Evolutionary conservation across 208 protist species (phyloP).

Genomic region (Acanthamoeba healyi): DNA sequence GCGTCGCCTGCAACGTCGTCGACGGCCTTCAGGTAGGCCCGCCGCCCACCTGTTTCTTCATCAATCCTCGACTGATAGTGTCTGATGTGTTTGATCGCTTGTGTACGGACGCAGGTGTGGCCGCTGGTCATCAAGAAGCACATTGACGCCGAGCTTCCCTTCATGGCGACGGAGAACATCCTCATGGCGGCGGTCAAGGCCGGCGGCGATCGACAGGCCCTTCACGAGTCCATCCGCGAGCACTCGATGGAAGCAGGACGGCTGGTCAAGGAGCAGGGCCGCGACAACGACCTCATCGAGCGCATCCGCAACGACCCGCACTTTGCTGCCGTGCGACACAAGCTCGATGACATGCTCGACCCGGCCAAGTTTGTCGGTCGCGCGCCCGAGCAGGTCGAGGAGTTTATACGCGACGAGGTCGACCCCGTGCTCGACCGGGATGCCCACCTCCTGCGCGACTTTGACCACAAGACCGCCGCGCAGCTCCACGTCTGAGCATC

Average conservation of each 20-base stretch:
- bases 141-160: slow-evolving; percentile 87
- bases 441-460: not conserved
- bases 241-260: slow-evolving; percentile 84
- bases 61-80: not conserved
- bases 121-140: slow-evolving; percentile 87
- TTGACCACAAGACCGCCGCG: slow-evolving; percentile 1
- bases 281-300: slow-evolving; percentile 88
- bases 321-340: slow-evolving; percentile 79
- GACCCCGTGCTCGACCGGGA: slow-evolving; percentile 70
- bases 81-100: slow-evolving; percentile 87
- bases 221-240: slow-evolving; percentile 87
- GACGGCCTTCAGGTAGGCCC: not conserved
- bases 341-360: slow-evolving; percentile 82
- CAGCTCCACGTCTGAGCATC: slow-evolving; percentile 23
- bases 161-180: slow-evolving; percentile 92
- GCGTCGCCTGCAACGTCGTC: not conserved
- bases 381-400: slow-evolving; percentile 79
- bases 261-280: slow-evolving; percentile 84
- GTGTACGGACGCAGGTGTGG: slow-evolving; percentile 84
- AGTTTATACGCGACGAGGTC: slow-evolving; percentile 82
- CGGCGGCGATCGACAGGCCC: slow-evolving; percentile 85
- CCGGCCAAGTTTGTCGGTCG: slow-evolving; percentile 81
- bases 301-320: slow-evolving; percentile 79
- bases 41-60: too few species aligned
- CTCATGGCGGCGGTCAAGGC: slow-evolving; percentile 90